Percentiles rank a stretch among this genome's conserved stretches.
phyloP scores from a whole-genome alignment of 73 alveolate genomes.

The Paramecium biaurelia region DNA sequence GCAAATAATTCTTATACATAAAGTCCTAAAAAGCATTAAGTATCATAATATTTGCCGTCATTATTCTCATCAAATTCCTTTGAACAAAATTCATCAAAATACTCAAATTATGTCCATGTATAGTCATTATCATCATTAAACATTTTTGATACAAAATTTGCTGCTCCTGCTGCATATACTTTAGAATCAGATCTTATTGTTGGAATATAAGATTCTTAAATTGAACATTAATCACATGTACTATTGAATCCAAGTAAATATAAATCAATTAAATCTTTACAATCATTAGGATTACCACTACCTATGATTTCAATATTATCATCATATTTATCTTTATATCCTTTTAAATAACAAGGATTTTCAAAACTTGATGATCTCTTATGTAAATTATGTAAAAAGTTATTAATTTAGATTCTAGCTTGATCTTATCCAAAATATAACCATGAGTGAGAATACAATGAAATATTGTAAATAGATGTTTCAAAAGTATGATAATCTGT shows the following conservation, averaged over 20 bases:
- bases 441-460: slow-evolving; percentile 30
- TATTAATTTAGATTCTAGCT: background rate
- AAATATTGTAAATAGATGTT: background rate
- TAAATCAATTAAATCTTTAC: background rate
- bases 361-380: background rate
- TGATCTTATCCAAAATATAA: slow-evolving; percentile 22
- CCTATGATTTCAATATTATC: background rate
- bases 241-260: background rate
- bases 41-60: background rate
- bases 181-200: background rate
- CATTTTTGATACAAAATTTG: background rate
- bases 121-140: background rate
- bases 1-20: slow-evolving; percentile 16
- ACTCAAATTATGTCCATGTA: background rate
- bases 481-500: background rate
- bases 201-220: background rate
- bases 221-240: background rate
- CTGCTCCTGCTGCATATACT: background rate
- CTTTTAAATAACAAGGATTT: background rate
- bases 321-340: background rate
- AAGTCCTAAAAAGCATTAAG: slow-evolving; percentile 49
- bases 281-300: slow-evolving; percentile 17
- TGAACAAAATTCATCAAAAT: background rate
- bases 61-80: background rate
- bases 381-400: background rate